Evolutionary conservation across 768 basidiomycete genomes (phyloP), one percentile per base, ranked within the genome.

Genomic region (Calocera cornea): DNA sequence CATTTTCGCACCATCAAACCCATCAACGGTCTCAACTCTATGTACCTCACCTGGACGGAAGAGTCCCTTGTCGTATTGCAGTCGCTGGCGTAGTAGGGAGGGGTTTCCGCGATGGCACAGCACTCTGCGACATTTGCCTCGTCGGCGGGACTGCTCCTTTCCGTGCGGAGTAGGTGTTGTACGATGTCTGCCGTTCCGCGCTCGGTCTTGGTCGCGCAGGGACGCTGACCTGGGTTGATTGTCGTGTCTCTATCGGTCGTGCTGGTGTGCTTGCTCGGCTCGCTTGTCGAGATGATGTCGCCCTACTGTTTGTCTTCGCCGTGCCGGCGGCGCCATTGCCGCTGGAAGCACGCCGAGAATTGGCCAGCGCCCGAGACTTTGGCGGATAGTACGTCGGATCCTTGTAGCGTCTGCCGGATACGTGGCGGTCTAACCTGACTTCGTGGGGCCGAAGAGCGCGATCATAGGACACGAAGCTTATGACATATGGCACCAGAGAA

Each of bases 231-330:
- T 60, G 54, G 54, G 14, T 60, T 16, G 54, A 27, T 27, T 60
- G 54, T 22, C 54, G 11, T 31, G 54, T 33, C 31, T 11, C 14
- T 31, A 19, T 10, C 14, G 54, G 54, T 29, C 54, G 54, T 3
- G 11, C 54, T 2, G 54, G 54, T 10, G 73, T 82, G 87, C 5
- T 79, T 82, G 14, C 76, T 80, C 0, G 79, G 80, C 75, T 92
- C 90, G 72, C 97, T 95, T 1, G 92, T 89, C 75, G 97, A 98
- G 66, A 99, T 79, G 65, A 94, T 82, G 75, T 97, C 98, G 38
- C 89, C 80, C 1, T 91, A 87, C 70, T 86, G 80, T 65, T 80
- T 78, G 8, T 83, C 75, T 0, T 76, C 74, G 54, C 27, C 54
- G 54, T 19, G 8, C 54, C 44, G 19, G 5, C 19, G 7, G 44